Conservation (phyloP, 805 yeast species). For the Schwanniomyces polymorphus region DNA sequence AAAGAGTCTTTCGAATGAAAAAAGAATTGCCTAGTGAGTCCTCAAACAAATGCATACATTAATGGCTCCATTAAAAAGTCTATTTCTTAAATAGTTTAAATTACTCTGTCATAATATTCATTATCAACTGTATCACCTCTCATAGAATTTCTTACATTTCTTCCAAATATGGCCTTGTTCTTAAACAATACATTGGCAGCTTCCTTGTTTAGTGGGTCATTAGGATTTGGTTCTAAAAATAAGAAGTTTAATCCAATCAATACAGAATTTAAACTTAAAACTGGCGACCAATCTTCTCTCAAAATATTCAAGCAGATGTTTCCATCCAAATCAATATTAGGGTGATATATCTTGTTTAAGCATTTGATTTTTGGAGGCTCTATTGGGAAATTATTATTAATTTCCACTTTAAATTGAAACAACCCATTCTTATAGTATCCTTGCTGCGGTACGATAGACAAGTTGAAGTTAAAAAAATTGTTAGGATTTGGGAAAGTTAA, state of each 20-base stretch:
- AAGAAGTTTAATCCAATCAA: constrained; percentile 83
- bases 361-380: constrained; percentile 88
- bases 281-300: constrained; percentile 97
- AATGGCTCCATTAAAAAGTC: not conserved
- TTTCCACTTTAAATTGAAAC: constrained; percentile 66
- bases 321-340: constrained; percentile 88
- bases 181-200: constrained; percentile 63
- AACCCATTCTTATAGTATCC: constrained; percentile 71
- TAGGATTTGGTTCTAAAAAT: constrained; percentile 87
- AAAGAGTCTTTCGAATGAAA: not conserved
- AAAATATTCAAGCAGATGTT: constrained; percentile 89
- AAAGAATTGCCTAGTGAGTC: not conserved
- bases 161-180: constrained; percentile 44
- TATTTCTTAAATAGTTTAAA: constrained; percentile 8
- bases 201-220: constrained; percentile 89
- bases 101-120: constrained; percentile 63
- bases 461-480: constrained; percentile 61
- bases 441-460: constrained; percentile 62
- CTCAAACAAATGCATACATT: not conserved
- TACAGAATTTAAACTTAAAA: constrained; percentile 75
- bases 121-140: constrained; percentile 64
- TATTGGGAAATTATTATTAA: constrained; percentile 80
- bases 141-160: constrained; percentile 65
- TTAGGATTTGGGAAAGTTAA: constrained; percentile 50
- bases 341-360: constrained; percentile 77